Base-by-base conservation (phyloP, 768 basidiomycete species). In the Coprinopsis cinerea region DNA sequence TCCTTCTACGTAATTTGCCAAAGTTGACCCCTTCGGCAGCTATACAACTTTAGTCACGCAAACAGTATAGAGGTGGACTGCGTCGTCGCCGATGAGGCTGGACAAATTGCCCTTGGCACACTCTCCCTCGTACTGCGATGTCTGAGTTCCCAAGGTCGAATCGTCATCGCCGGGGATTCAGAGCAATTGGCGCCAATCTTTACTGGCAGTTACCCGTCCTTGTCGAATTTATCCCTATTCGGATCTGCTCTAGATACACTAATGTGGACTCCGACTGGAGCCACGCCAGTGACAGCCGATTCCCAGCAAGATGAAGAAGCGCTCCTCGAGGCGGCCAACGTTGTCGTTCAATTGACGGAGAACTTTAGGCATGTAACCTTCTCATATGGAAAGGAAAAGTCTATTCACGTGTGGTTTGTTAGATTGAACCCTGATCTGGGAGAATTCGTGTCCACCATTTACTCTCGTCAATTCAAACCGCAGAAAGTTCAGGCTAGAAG, bases 381-480 rank as follows among this genome's bases (percentile, higher is more conserved):
- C 24, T 49, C 37, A 11, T 11, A 11, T 22, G 11, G 27, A 20
- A 7, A 28, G 27, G 24, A 20, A n/a, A 22, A 25, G 15, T 39
- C 11, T 24, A 22, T 28, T 23, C 13, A 25, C 22, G 1, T 17
- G 40, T 25, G 27, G 27, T 6, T 2, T 17, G 17, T 44, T 52
- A 77, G 76, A 37, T 59, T 79, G 39, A 79, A 77, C 49, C 70
- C 74, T 2, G 77, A 79, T 49, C 62, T 79, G 7, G 75, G 75
- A n/a, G 73, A 74, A 44, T 79, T 77, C 53, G 71, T 79, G 3
- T 72, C 75, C 0, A 77, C 73, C 0, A 79, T 77, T 22, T 79
- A 79, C 54, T 67, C 70, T 3, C 63, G 70, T 25, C 66, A 69
- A 22, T 77, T 77, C 58, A 74, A 70, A 49, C 67, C 74, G 0